Base-by-base conservation (phyloP, 805 yeast species). In the Candida pini region DNA sequence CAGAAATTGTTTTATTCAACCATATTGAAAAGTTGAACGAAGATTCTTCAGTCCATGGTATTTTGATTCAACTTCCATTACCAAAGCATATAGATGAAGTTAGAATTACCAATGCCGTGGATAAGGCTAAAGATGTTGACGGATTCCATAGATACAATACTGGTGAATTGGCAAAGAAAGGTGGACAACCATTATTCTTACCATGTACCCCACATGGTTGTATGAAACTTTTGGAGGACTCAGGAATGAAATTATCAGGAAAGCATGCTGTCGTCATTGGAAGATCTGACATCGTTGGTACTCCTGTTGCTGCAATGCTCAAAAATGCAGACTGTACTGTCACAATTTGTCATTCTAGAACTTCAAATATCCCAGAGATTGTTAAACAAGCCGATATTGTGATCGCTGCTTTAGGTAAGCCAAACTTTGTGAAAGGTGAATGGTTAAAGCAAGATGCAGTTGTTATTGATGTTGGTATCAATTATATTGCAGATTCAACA, bases 201-300 rank as follows among this genome's bases (percentile, higher is more conserved):
- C 94, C 95, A 26, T 84, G 94, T 57, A 84, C 95, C 15, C 95
- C 95, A 34, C 72, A 81, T 58, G 95, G 94, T 18, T 76, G 82
- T 47, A 71, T 84, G 61, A 73, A 74, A 50, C 63, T 84, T 43
- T 63, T 84, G 39, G 62, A 73, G 44, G 68, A 72, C 43, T 67
- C 82, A 21, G 71, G 75, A 14, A 71, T 81, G 16, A 58, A 63
- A 7, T 54, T 83, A 30, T 54, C 63, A 21, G 92, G 92, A 43
- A 71, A 78, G 40, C 70, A 76, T 50, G 90, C 89, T n/a, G 92
- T 84, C 27, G 88, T 84, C 16, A 63, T 84, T 43, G 95, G 95
- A 31, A 73, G 95, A 62, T 81, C 89, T 25, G 90, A 84, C 59
- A 84, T 84, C 45, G 95, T 84, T 20, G 95, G 95, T 41, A 73